Conservation (phyloP, 108 stramenopile genomes). For the Discostella stelligeroides region DNA sequence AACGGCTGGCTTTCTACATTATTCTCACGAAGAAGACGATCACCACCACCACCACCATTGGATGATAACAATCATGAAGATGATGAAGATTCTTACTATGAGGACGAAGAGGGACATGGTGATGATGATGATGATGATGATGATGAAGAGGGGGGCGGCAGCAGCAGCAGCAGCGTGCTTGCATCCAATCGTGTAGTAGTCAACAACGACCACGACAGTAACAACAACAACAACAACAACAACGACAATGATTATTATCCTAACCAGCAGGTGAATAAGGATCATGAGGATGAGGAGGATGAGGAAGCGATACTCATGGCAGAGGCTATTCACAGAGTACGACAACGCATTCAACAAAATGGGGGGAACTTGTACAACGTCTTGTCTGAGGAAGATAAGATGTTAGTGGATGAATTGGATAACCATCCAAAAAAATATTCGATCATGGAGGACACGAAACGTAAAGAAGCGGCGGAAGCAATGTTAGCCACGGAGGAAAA, state of each 20-base stretch:
- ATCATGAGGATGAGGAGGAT: background rate
- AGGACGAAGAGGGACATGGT: background rate
- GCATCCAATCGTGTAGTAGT: too few relatives aligned
- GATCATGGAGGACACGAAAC: slow-evolving; percentile 7
- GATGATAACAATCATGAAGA: background rate
- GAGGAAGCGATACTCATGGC: slow-evolving; percentile 36
- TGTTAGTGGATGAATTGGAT: slow-evolving; percentile 24
- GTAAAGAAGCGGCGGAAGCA: background rate
- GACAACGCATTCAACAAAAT: slow-evolving; percentile 29
- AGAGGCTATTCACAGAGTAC: slow-evolving; percentile 43
- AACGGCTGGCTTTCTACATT: background rate
- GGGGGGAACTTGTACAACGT: slow-evolving; percentile 30
- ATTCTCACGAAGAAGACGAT: background rate
- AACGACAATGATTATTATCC: slow-evolving; percentile 9
- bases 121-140: background rate
- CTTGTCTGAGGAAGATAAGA: slow-evolving; percentile 11
- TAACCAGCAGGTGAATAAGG: background rate
- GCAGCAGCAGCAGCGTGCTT: too few relatives aligned
- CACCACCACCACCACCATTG: too few relatives aligned
- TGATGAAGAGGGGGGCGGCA: too few relatives aligned
- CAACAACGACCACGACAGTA: background rate
- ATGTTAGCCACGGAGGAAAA: background rate
- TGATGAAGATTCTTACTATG: background rate
- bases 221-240: background rate
- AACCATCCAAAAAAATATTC: too few relatives aligned